phyloP scores from a whole-genome alignment of 345 rosid species.

The Theobroma cacao region DNA sequence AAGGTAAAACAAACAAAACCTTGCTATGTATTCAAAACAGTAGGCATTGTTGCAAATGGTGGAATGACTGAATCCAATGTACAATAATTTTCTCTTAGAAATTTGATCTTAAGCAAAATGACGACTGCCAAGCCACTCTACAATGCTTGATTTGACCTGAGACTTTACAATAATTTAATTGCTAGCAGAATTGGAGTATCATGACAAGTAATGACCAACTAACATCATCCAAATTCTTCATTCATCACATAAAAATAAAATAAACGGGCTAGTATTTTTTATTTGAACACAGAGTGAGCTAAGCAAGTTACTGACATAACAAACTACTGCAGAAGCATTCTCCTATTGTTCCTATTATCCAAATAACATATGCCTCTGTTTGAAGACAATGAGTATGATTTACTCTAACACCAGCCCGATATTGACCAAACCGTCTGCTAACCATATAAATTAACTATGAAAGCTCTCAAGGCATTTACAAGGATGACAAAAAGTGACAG shows the following conservation, averaged over 20 bases:
- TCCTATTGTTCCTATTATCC: background rate
- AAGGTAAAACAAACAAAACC: background rate
- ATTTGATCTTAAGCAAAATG: background rate
- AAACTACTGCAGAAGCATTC: background rate
- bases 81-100: background rate
- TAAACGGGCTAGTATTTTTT: background rate
- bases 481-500: background rate
- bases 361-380: background rate
- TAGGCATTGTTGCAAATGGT: background rate
- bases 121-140: background rate
- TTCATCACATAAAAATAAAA: background rate
- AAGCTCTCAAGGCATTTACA: slow-evolving; percentile 11
- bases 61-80: background rate
- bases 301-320: background rate
- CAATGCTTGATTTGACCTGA: background rate
- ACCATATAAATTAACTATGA: background rate
- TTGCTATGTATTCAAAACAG: background rate
- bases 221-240: slow-evolving; percentile 1
- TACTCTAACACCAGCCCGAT: background rate
- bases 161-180: background rate
- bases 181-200: background rate
- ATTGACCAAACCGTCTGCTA: background rate
- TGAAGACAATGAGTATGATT: background rate
- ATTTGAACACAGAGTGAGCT: background rate
- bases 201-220: slow-evolving; percentile 19